phyloP scores from a whole-genome alignment of 768 basidiomycete genomes.

The Tylopilus sp. region DNA sequence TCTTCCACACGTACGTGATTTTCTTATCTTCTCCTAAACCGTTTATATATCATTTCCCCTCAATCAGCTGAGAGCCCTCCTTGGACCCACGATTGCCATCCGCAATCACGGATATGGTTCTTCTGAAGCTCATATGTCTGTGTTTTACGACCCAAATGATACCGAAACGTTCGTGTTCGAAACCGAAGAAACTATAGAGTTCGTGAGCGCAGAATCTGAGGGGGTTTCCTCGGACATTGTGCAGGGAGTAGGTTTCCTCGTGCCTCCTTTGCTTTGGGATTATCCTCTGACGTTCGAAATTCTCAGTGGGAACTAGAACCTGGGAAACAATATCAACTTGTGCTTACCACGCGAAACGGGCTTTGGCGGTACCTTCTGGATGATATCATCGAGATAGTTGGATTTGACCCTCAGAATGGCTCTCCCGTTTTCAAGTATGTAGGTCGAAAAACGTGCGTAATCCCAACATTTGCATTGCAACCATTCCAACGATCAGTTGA shows the following conservation, averaged over 20 bases:
- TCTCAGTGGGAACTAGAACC: conserved; percentile 8
- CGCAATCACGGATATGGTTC: conserved; percentile 9
- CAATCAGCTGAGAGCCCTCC: conserved; percentile 3
- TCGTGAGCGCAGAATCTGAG: neutral
- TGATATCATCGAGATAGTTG: conserved; percentile 2
- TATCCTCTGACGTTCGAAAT: neutral
- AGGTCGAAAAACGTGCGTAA: conserved; percentile 8
- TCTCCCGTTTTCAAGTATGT: conserved; percentile 8
- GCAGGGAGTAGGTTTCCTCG: conserved; percentile 2
- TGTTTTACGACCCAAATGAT: neutral
- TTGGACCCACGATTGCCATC: conserved; percentile 11
- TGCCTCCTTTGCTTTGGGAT: too few species aligned
- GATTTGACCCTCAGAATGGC: conserved; percentile 1
- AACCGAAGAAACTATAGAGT: conserved; percentile 8
- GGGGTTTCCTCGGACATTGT: neutral
- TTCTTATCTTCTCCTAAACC: neutral
- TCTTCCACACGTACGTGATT: conserved; percentile 3
- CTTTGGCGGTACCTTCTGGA: conserved; percentile 17
- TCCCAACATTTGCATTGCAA: neutral
- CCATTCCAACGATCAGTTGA: neutral
- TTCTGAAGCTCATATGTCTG: conserved; percentile 8
- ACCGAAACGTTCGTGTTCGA: conserved; percentile 9
- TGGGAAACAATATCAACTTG: conserved; percentile 8
- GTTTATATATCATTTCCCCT: neutral
- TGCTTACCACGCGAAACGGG: conserved; percentile 15